Evolutionary conservation across 148 eudicot species (phyloP), one percentile per base, ranked within the genome.

Genomic region (Bassia scoparia): DNA sequence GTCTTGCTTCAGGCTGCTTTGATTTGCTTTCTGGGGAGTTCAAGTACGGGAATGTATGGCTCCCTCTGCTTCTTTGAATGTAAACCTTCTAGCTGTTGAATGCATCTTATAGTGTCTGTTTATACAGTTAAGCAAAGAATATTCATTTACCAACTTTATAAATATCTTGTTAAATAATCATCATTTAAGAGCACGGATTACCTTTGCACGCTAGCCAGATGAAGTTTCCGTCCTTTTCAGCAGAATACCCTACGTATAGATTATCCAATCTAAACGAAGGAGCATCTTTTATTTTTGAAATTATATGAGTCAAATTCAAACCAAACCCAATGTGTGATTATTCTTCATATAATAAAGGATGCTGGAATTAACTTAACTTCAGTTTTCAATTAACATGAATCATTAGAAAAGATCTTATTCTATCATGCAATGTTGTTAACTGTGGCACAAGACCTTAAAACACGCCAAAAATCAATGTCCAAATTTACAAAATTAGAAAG

Each of bases 201-300:
- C 98, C 98, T 91, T 86, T 29, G 98, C 98, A 76, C 97, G 96
- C 70, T 86, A 46, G 91, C 92, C 53, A 95, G 98, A 91, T 72
- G 96, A 88, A 71, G 91, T 89, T 95, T 67, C 90, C 97, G 27
- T 91, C 90, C 77, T 81, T 95, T 89, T 95, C 97, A 1, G 87
- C 88, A 67, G 70, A 54, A 73, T 88, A 95, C 15, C 86, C 82
- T 79, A 86, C 93, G 16, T 88, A 91, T n/a, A 44, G 97, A 95
- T 81, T 88, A 97, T 74, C 98, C 98, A 66, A 84, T 93, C 98
- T 95, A 81, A 64, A 81, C 49, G 23, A 71, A 56, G 62, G 48
- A 21, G 48, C 38, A 61, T 23, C 61, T 15, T 61, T 74, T 37
- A 69, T 35, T 26, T 59, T 48, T 29, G 30, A 56, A 63, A 66